These are phyloP conservation scores for Spizellomyces punctatus DNA, from an alignment of 192 early-diverging fungal genomes.

Conservation along the genomic window DNA sequence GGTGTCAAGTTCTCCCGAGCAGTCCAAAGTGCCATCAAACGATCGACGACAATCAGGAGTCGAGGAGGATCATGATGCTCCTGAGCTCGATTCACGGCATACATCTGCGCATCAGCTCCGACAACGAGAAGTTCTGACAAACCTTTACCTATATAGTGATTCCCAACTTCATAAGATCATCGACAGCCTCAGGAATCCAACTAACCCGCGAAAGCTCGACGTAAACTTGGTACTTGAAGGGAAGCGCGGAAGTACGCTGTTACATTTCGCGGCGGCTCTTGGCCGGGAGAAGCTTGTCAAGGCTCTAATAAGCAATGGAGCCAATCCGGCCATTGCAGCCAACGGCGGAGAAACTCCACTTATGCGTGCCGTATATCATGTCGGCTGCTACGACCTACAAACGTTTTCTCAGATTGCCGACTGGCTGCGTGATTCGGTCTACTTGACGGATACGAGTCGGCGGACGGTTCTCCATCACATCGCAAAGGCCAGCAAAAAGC, in stretches of 20 bases:
- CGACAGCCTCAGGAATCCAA: neutral
- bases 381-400: conserved; percentile 78
- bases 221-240: conserved; percentile 28
- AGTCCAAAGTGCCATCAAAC: neutral
- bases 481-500: conserved; percentile 63
- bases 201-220: conserved; percentile 5
- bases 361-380: conserved; percentile 80
- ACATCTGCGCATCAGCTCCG: conserved; percentile 5
- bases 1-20: neutral
- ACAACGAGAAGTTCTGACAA: conserved; percentile 22
- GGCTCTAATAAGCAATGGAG: conserved; percentile 15
- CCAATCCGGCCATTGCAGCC: conserved; percentile 2
- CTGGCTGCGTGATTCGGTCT: conserved; percentile 73
- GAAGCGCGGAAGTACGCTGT: conserved; percentile 7
- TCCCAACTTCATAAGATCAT: conserved; percentile 7
- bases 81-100: neutral
- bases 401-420: conserved; percentile 72
- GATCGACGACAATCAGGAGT: neutral
- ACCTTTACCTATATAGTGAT: conserved; percentile 20
- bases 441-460: conserved; percentile 72
- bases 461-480: conserved; percentile 95
- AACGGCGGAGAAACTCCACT: conserved; percentile 80
- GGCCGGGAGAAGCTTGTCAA: conserved; percentile 13
- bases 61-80: neutral
- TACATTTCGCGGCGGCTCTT: conserved; percentile 22